A percentile compares a stretch with the other conserved stretches of the same genome.
phyloP scores from a whole-genome alignment of 2,329 filamentous ascomycete genomes.

The Pseudogymnoascus sp. region DNA sequence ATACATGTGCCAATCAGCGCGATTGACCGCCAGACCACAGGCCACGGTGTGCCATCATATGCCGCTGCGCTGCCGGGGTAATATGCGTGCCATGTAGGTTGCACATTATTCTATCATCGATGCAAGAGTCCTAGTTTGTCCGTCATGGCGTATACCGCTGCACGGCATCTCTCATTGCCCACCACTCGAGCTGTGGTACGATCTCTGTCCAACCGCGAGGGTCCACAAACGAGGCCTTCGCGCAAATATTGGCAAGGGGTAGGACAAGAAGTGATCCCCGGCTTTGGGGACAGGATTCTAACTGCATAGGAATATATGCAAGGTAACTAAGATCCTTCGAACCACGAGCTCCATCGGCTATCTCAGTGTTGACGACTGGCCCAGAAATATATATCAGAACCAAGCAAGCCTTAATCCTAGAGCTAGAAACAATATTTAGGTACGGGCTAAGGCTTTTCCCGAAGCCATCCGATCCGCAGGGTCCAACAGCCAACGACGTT shows the following conservation, averaged over 20 bases:
- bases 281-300: background rate
- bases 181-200: background rate
- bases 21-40: background rate
- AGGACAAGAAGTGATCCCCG: background rate
- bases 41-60: background rate
- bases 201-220: background rate
- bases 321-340: background rate
- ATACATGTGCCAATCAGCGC: background rate
- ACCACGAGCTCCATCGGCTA: slow-evolving; percentile 2
- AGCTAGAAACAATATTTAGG: background rate
- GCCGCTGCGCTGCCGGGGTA: background rate
- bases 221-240: background rate
- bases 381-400: background rate
- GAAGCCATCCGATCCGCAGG: background rate
- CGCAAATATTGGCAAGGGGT: slow-evolving; percentile 1
- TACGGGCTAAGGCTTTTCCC: background rate
- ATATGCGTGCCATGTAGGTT: background rate
- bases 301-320: background rate
- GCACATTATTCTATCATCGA: background rate
- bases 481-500: background rate
- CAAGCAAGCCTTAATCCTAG: background rate
- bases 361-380: background rate
- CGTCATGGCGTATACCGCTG: background rate
- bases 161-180: background rate
- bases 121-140: background rate